A percentile compares a stretch with the other conserved stretches of the same genome.
phyloP scores from a whole-genome alignment of 2,329 filamentous ascomycete genomes.

The Triangularia verruculosa region DNA sequence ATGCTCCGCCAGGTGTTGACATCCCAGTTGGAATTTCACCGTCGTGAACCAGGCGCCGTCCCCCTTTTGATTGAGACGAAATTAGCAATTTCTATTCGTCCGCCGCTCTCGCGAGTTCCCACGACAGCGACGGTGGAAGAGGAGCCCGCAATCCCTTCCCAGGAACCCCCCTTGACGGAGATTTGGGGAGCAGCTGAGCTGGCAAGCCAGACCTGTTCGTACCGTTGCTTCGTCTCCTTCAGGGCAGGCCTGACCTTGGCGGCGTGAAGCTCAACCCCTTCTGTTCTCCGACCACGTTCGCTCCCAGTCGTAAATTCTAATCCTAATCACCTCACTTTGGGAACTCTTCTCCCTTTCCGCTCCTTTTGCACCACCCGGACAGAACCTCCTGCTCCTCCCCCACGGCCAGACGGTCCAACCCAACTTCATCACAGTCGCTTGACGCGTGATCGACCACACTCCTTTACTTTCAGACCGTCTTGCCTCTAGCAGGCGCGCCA shows the following conservation, averaged over 20 bases:
- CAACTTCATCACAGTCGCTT: not conserved
- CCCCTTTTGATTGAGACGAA: slow-evolving; percentile 30
- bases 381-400: slow-evolving; percentile 13
- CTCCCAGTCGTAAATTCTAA: slow-evolving; percentile 19
- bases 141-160: slow-evolving; percentile 20
- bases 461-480: slow-evolving; percentile 13
- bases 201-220: slow-evolving; percentile 11
- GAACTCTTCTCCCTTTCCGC: slow-evolving; percentile 17
- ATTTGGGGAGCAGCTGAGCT: slow-evolving; percentile 25
- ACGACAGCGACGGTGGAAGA: slow-evolving; percentile 4
- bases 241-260: slow-evolving; percentile 17
- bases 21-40: slow-evolving; percentile 16
- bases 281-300: slow-evolving; percentile 4
- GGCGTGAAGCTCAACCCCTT: slow-evolving; percentile 8
- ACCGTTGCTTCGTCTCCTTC: slow-evolving; percentile 10
- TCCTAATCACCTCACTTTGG: slow-evolving; percentile 14
- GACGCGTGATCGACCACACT: not conserved
- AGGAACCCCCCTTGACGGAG: slow-evolving; percentile 20
- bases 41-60: slow-evolving; percentile 7
- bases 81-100: slow-evolving; percentile 32
- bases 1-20: not conserved
- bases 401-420: slow-evolving; percentile 23
- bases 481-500: slow-evolving; percentile 54
- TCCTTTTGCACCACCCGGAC: slow-evolving; percentile 19
- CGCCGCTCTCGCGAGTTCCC: slow-evolving; percentile 9